Base-by-base conservation (phyloP, 306 rosid species). In the Malus sieversii region DNA sequence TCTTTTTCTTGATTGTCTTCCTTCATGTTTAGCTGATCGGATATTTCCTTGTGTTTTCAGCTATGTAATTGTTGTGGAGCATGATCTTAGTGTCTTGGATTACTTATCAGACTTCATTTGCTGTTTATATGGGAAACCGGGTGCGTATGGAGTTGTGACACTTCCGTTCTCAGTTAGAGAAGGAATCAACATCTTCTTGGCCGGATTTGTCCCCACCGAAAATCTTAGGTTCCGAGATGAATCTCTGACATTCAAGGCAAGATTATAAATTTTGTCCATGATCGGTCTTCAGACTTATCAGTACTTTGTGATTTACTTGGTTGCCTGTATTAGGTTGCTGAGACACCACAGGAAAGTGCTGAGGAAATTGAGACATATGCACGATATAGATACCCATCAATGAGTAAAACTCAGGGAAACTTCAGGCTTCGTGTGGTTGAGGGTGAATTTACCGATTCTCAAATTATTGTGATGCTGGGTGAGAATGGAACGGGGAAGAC, bases 401-500 rank as follows among this genome's bases (percentile, higher is more conserved):
- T 93, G 98, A 63, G 77, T 79, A 90, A 88, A 86, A 93, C 94
- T 76, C 97, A 90, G 78, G 98, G 98, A 75, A 86, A 85, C 71
- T 93, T 93, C 80, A 90, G 22, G 83, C 96, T 93, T 77, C 88
- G 82, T 64, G 97, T 91, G 33, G 51, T 82, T 60, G 97, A 91
- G 82, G 97, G 98, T 19, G 98, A 93, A 86, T 93, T 91, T 72
- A 91, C 97, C 0, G 98, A 93, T 86, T 93, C 98, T 70, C 98
- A 93, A 78, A 93, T 93, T 83, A 29, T 93, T 87, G 97, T 93
- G 79, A 91, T 93, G 98, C 86, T 93, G 68, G 98, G 98, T 69
- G 98, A 93, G 83, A 93, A 93, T 72, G 98, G 98, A 80, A 93
- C 97, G 0, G 98, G 98, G 77, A 93, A 93, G 91, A 93, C 96